Evolutionary conservation across 768 basidiomycete species (phyloP), one percentile per base, ranked within the genome.

Genomic region (Suillus ampliporus): DNA sequence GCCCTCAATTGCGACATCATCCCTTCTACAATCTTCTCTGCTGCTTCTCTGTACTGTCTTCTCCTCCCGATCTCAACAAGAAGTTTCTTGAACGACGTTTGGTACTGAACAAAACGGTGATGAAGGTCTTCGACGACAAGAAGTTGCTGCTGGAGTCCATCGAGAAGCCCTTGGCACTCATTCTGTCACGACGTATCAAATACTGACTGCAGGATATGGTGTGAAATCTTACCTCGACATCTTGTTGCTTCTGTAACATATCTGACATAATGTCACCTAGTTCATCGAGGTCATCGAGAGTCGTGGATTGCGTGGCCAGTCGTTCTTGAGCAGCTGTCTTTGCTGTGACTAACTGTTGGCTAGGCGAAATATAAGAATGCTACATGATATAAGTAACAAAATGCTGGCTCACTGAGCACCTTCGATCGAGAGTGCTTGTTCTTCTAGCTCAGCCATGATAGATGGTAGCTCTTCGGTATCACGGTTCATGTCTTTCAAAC

Each of bases 231-330:
- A 90, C 91, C 83, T 94, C 90, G 7, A 91, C 84, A 7, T 76
- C 74, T 58, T 90, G 84, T 70, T 93, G 91, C 15, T 81, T 84
- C 47, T 83, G 80, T 6, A 94, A 73, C 89, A 94, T 92, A 58
- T 89, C 88, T 0, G 80, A 79, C 88, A 94, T 92, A 57, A 92
- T 90, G 21, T 89, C 87, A 2, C 88, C 92, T 4, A 94, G 81
- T 66, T 89, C 87, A 52, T 94, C 91, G 21, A 94, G 79, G 67
- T 91, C 85, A 56, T 86, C 82, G 34, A 94, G 74, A 15, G 80
- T 82, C 38, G 68, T 74, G 15, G 76, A 70, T 23, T 89, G 83
- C 44, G 80, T 78, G 21, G 83, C 79, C 10, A 92, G 66, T 65
- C 83, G 82, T 58, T 80, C 78, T 64, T 82, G 79, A 13, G 79